Conservation (phyloP, 2,329 filamentous ascomycete genomes). For the Fusarium irregulare region DNA sequence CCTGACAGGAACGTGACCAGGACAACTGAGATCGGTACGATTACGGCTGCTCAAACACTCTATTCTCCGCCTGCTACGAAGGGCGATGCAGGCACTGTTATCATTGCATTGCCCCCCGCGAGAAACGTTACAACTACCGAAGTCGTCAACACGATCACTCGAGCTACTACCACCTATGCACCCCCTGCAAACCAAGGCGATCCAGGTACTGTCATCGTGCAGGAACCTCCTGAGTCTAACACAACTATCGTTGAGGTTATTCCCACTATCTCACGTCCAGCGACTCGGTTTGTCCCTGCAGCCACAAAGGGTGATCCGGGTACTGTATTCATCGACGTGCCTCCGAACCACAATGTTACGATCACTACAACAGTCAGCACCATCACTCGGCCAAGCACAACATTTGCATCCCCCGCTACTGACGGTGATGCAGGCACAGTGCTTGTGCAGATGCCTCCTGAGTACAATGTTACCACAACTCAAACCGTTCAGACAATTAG, state of each 20-base stretch:
- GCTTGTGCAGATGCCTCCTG: slow-evolving; percentile 18
- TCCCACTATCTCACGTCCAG: slow-evolving; percentile 16
- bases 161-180: slow-evolving; percentile 4
- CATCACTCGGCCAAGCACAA: slow-evolving; percentile 23
- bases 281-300: slow-evolving; percentile 9
- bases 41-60: slow-evolving; percentile 11
- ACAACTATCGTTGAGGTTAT: slow-evolving; percentile 20
- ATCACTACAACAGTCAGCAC: slow-evolving; percentile 25
- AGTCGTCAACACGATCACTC: slow-evolving; percentile 1
- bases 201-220: slow-evolving; percentile 24
- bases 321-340: slow-evolving; percentile 24
- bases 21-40: background rate
- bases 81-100: slow-evolving; percentile 23
- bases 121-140: slow-evolving; percentile 23
- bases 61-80: slow-evolving; percentile 14
- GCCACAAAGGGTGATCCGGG: slow-evolving; percentile 18
- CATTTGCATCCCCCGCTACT: slow-evolving; percentile 15
- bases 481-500: slow-evolving; percentile 15
- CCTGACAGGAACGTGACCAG: slow-evolving; percentile 21
- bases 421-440: slow-evolving; percentile 24
- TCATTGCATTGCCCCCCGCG: slow-evolving; percentile 22
- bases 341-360: slow-evolving; percentile 24
- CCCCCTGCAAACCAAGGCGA: slow-evolving; percentile 18
- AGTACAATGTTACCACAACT: slow-evolving; percentile 23
- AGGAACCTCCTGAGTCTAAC: slow-evolving; percentile 20